These are phyloP conservation scores for Lodderomyces oxycetoniae DNA, from an alignment of 1,139 yeast species.

Conservation along the genomic window DNA sequence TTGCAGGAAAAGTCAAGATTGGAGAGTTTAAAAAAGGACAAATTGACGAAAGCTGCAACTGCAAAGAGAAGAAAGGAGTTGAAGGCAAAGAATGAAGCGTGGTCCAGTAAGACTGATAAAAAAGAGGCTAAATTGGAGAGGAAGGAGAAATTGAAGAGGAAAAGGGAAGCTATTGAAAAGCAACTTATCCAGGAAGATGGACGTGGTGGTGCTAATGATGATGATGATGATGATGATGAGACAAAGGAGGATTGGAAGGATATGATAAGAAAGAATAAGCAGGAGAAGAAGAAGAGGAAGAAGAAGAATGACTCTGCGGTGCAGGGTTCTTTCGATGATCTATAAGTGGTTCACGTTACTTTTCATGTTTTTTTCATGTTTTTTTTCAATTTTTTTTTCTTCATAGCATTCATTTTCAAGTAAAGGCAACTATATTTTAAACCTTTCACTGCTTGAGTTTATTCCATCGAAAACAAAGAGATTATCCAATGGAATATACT, in stretches of 20 bases:
- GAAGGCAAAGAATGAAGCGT: constrained; percentile 59
- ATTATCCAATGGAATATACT: constrained; percentile 69
- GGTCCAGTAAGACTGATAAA: constrained; percentile 69
- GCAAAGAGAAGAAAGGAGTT: constrained; percentile 47
- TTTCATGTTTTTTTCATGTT: constrained; percentile 5
- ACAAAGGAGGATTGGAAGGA: constrained; percentile 84
- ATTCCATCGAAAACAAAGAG: constrained; percentile 66
- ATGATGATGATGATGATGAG: constrained; percentile 49
- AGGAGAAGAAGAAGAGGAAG: constrained; percentile 34
- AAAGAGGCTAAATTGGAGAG: constrained; percentile 64
- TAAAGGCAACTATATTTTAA: constrained; percentile 40
- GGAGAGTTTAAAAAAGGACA: constrained; percentile 49
- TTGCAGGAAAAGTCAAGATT: constrained; percentile 61
- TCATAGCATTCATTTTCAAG: too few relatives aligned
- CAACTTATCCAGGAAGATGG: constrained; percentile 45
- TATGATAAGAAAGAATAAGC: constrained; percentile 60
- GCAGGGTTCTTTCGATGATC: constrained; percentile 69
- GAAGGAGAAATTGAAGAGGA: constrained; percentile 57
- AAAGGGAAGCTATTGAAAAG: constrained; percentile 60
- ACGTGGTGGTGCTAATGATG: constrained; percentile 50
- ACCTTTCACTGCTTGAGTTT: constrained; percentile 45
- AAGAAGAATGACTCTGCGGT: constrained; percentile 19
- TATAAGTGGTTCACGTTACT: too few relatives aligned
- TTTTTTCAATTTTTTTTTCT: constrained; percentile 4
- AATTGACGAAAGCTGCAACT: constrained; percentile 40